A percentile compares a stretch with the other conserved stretches of the same genome.
Evolutionary conservation across 2,329 filamentous ascomycete genomes (phyloP).

Genomic region (Aspergillus oerlinghausenensis): DNA sequence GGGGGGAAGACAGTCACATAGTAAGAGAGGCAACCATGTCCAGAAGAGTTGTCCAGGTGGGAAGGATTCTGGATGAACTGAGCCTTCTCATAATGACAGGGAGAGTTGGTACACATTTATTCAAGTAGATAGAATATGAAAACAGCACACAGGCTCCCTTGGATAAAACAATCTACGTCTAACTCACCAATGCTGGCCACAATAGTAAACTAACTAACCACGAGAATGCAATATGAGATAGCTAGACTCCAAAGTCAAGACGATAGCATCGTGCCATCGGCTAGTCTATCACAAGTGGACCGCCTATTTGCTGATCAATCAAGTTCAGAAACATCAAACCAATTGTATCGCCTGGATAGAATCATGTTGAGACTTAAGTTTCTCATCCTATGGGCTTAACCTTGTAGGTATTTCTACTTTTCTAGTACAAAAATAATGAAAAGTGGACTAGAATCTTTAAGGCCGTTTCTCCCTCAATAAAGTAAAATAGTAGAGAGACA

Average conservation of each 20-base stretch:
- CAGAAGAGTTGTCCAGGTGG: not conserved
- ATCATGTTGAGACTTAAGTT: not conserved
- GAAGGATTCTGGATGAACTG: not conserved
- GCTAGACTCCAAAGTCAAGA: not conserved
- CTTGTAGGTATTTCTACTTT: not conserved
- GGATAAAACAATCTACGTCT: not conserved
- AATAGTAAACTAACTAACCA: not conserved
- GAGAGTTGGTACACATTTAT: not conserved
- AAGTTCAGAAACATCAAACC: not conserved
- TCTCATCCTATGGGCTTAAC: not conserved
- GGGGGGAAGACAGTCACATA: not conserved
- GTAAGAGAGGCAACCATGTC: not conserved
- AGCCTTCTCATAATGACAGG: not conserved
- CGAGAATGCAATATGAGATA: not conserved
- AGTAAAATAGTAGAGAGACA: too few relatives aligned
- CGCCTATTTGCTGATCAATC: not conserved
- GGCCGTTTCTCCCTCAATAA: not conserved
- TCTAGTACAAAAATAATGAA: not conserved
- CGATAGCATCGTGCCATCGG: not conserved
- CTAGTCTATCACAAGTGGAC: not conserved
- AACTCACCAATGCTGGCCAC: not conserved
- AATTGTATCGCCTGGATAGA: not conserved
- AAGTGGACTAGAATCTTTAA: not conserved
- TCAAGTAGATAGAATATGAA: not conserved
- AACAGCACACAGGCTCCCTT: not conserved